A percentile compares a stretch with the other conserved stretches of the same genome.
Conservation (phyloP, 2,329 filamentous ascomycete species). For the Diaporthe citri region DNA sequence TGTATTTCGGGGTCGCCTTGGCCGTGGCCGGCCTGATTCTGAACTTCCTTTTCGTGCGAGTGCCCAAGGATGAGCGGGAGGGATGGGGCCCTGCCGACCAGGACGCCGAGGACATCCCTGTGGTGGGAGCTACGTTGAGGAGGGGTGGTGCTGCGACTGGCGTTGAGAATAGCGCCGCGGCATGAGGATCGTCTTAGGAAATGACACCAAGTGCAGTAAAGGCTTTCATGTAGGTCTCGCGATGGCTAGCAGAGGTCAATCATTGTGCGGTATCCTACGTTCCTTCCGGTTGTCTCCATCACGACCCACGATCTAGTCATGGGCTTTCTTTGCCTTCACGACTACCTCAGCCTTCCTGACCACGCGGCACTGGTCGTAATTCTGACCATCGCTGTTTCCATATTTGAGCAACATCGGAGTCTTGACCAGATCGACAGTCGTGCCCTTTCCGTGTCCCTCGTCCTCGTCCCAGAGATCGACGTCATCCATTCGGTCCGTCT, state of each 20-base stretch:
- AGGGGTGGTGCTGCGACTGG: conserved; percentile 20
- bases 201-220: not conserved
- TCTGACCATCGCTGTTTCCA: not conserved
- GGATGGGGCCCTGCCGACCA: conserved; percentile 46
- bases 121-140: conserved; percentile 1
- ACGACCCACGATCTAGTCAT: no score
- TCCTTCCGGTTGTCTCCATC: no score
- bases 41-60: conserved; percentile 53
- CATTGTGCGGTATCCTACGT: no score
- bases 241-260: no score
- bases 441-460: no score
- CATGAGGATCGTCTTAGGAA: not conserved
- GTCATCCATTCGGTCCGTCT: not conserved
- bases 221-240: not conserved
- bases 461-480: not conserved
- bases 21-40: conserved; percentile 51
- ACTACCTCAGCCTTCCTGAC: not conserved
- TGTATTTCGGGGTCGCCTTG: conserved; percentile 56
- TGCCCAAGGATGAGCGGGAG: conserved; percentile 55
- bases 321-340: not conserved
- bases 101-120: conserved; percentile 5
- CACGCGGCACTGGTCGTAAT: not conserved
- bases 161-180: conserved; percentile 10
- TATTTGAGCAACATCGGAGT: not conserved
- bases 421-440: not conserved